phyloP scores from a whole-genome alignment of 129 eudicot genomes.

The Centaurea solstitialis region DNA sequence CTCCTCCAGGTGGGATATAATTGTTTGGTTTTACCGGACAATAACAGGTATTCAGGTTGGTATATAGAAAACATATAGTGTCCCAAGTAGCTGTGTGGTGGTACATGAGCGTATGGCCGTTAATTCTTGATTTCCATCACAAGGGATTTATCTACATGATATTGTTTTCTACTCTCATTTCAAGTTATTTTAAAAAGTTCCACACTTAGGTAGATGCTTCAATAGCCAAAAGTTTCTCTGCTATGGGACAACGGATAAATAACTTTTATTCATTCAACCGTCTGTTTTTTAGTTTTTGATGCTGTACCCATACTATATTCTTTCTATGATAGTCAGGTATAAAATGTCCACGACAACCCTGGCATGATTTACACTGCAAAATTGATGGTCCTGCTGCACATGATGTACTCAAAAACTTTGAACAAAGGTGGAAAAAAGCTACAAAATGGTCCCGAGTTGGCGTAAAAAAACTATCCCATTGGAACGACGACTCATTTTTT shows the following conservation, averaged over 20 bases:
- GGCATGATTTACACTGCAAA: slow-evolving; percentile 82
- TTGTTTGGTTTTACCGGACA: too few species aligned
- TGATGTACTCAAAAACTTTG: slow-evolving; percentile 77
- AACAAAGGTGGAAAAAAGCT: slow-evolving; percentile 78
- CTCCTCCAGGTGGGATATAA: too few species aligned
- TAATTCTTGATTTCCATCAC: too few species aligned
- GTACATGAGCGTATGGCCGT: too few species aligned
- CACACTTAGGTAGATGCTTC: not conserved
- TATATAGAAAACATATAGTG: too few species aligned
- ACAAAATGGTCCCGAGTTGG: slow-evolving; percentile 54
- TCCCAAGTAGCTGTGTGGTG: too few species aligned
- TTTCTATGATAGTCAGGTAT: slow-evolving; percentile 47
- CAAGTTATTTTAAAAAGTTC: not conserved
- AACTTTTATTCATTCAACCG: not conserved
- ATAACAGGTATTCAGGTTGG: too few species aligned
- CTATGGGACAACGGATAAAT: not conserved
- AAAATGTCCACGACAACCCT: slow-evolving; percentile 67
- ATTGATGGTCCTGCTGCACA: slow-evolving; percentile 80
- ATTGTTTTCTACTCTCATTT: not conserved
- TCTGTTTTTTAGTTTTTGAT: not conserved
- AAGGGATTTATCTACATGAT: too few species aligned
- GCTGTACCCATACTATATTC: not conserved
- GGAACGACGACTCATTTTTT: slow-evolving; percentile 66
- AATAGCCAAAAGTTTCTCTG: not conserved
- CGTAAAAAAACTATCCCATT: slow-evolving; percentile 51